Conservation (phyloP, 805 yeast species). For the Candida corydali region DNA sequence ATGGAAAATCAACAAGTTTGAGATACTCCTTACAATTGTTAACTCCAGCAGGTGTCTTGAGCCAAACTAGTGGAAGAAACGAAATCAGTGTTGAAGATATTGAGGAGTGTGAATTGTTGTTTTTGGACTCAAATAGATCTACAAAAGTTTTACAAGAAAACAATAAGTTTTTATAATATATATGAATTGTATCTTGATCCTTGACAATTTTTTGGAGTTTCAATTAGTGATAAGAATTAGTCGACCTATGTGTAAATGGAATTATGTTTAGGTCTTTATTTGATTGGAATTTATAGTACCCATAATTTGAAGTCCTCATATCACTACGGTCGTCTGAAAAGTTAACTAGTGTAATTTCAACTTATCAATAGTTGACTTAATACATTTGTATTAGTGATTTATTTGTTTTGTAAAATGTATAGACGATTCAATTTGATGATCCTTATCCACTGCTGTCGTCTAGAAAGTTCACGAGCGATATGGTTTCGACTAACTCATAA, state of each 20-base stretch:
- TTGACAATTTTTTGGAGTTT: no score
- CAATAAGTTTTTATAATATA: constrained; percentile 31
- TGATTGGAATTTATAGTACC: no score
- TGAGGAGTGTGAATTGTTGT: constrained; percentile 77
- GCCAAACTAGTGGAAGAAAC: constrained; percentile 66
- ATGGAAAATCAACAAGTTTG: constrained; percentile 75
- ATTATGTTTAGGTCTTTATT: no score
- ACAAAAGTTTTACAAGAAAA: constrained; percentile 59
- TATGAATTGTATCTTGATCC: no score
- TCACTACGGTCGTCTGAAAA: no score
- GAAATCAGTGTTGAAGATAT: constrained; percentile 69
- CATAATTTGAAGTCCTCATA: no score
- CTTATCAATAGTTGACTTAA: no score
- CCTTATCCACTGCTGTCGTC: constrained; percentile 60
- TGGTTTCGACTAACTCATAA: constrained; percentile 82
- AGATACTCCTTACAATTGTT: constrained; percentile 90
- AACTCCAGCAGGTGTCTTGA: constrained; percentile 84
- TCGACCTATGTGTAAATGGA: no score
- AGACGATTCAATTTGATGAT: background rate
- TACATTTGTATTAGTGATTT: no score
- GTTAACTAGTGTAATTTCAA: no score
- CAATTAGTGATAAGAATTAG: no score
- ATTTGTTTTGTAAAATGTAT: no score
- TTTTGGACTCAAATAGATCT: constrained; percentile 82
- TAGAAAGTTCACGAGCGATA: constrained; percentile 67